Percentiles rank a stretch among this genome's conserved stretches.
Evolutionary conservation across 176 grass and related monocot species (phyloP).

Genomic region (Poa pratensis): DNA sequence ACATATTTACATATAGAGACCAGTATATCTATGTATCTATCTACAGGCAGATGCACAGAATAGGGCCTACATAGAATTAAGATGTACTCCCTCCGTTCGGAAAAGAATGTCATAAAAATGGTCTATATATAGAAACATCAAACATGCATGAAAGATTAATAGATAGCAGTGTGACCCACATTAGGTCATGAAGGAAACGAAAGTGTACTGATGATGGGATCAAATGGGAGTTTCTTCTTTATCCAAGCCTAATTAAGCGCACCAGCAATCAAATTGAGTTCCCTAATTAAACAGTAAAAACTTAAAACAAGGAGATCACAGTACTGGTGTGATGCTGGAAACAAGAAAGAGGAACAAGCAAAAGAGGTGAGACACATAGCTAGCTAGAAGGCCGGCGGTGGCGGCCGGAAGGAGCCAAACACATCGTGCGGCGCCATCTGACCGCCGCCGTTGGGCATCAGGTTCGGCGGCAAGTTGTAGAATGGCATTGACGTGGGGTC

Average conservation of each 20-base stretch:
- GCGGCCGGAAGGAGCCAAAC: slow-evolving; percentile 59
- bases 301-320: slow-evolving; percentile 11
- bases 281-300: slow-evolving; percentile 36
- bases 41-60: neutral
- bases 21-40: neutral
- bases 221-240: neutral
- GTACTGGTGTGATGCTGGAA: neutral
- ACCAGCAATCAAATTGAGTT: slow-evolving; percentile 31
- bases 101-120: no score
- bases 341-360: neutral
- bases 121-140: neutral
- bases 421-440: slow-evolving; percentile 69
- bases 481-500: slow-evolving; percentile 61
- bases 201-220: neutral
- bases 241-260: slow-evolving; percentile 14
- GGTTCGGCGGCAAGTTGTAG: slow-evolving; percentile 71
- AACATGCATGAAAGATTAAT: neutral
- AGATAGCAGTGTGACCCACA: neutral
- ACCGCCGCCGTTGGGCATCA: slow-evolving; percentile 63
- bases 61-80: neutral
- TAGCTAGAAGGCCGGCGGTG: slow-evolving; percentile 55
- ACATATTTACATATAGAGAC: neutral
- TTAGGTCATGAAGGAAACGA: neutral
- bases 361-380: slow-evolving; percentile 13
- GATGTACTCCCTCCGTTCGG: no score